Base-by-base conservation (phyloP, 805 yeast species). In the Candida xyloterini region DNA sequence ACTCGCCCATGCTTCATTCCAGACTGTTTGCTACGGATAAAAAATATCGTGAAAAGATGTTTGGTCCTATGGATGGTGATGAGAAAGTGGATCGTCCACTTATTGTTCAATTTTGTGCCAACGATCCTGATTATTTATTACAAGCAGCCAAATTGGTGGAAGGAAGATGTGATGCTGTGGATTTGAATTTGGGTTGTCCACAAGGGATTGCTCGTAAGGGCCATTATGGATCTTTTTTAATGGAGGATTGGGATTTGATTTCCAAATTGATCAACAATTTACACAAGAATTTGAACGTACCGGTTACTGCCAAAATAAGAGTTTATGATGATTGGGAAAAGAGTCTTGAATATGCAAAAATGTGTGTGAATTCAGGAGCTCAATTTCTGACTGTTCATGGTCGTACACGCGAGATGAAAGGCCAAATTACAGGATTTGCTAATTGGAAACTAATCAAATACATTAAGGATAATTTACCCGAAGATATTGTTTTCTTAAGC, bases 1-100 rank as follows among this genome's bases (percentile, higher is more conserved):
- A 91, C 55, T 86, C 98, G 0, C 99, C 99, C 3, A 93, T 93
- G 99, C 76, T 84, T 50, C 98, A 93, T 62, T 95, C 99, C 3
- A 72, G 89, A 34, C 65, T 90, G 27, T 93, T 93, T 65, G 95
- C 95, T 18, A 84, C 85, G 2, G 83, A 82, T 34, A 84, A 79
- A 44, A 84, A 84, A 52, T 93, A 93, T 57, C 70, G 98, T 38
- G 67, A 68, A 14, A 84, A 80, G 45, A 84, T 79, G 81, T 79
- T 86, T 78, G 71, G 77, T 43, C 71, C 68, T 5, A 52, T 74
- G 49, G 98, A 93, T 60, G 98, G 98, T 4, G 79, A 79, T 47
- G 57, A 62, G 5, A 64, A 67, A 2, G 48, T 66, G 1, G 99
- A 91, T 59, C 68, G 97, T 38, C 98, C 99, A 0, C 66, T 93